Base-by-base conservation (phyloP, 345 rosid genomes). In the Syzygium aqueum region DNA sequence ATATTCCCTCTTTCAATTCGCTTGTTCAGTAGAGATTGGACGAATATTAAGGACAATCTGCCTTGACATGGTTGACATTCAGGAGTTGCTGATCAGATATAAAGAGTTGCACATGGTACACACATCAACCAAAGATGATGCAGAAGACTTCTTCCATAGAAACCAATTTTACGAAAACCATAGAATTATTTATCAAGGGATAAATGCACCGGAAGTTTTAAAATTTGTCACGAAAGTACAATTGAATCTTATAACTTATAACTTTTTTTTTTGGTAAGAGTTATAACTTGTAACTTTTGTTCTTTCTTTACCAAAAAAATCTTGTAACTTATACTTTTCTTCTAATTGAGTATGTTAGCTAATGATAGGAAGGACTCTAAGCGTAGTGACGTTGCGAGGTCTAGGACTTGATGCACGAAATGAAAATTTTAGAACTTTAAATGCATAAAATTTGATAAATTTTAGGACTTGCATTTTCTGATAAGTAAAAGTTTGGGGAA, bases 391-490 rank as follows among this genome's bases (percentile, higher is more conserved):
- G 13, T 8, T 73, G 33, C 17, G 5, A 33, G 13, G 80, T 73
- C 49, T 8, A 1, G 80, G 14, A 73, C 22, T 9, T 17, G 25
- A 73, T 17, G 21, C 13, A 4, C 0, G 7, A 21, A 73, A 33
- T 19, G 13, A 37, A 19, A 33, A 4, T 33, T 9, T 73, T 33
- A 2, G 11, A 17, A 33, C 10, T 67, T 17, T 16, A 73, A 33
- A 22, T 0, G 27, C 80, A 33, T 1, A 1, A 37, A 73, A 73
- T 73, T 22, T 33, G 13, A 9, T 3, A 2, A 16, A 0, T 73
- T 73, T 73, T 1, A 73, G 11, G 46, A 9, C 13, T 67, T 16
- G 43, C 6, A 23, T 30, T 30, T 65, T 30, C 2, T 0, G 3
- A 15, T 65, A 8, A 65, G 22, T 16, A 16, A 30, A 67, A 30